Evolutionary conservation across 768 basidiomycete genomes (phyloP), one percentile per base, ranked within the genome.

Genomic region (Termitomyces sp.): DNA sequence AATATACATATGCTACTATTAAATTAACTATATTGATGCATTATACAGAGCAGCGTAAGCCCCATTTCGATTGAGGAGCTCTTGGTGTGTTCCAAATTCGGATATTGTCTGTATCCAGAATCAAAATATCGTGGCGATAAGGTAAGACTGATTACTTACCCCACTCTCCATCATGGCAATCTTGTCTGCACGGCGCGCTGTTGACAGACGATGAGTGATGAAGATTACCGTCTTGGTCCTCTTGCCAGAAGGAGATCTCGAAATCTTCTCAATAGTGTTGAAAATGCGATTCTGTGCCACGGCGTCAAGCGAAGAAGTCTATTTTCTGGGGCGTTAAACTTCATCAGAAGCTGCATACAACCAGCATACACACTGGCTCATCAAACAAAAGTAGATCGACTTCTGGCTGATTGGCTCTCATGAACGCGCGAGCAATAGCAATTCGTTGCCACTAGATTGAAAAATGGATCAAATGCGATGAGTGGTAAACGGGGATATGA

Each of bases 101-200:
- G 81, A 79, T 64, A 91, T 85, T 3, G 80, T 85, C 88, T 89
- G 59, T 27, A 32, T 19, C 43, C 19, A 23, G 64, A 42, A 37
- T 58, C 41, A 52, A 58, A 56, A 47, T 45, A 46, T 46, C 59
- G 56, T 27, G 57, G 39, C 57, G 39, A 51, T 27, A 11, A 66
- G 72, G 43, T n/a, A 45, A 57, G 23, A 27, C 34, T 17, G 3
- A 19, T 51, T 43, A 4, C 63, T 46, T 69, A 81, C 80, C 70
- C 89, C 89, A 64, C 80, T 79, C 63, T 91, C 86, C 87, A 91
- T 89, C 84, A 91, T 88, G 42, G 88, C 89, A 61, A 91, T 82
- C 71, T 90, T 91, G 73, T 93, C 89, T 59, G 91, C 91, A 42
- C 88, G 82, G 3, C 89, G 85, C 19, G 90, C 89, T 44, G 86